Evolutionary conservation across 192 early-diverging fungal genomes (phyloP).

Genomic region (Podila horticola): DNA sequence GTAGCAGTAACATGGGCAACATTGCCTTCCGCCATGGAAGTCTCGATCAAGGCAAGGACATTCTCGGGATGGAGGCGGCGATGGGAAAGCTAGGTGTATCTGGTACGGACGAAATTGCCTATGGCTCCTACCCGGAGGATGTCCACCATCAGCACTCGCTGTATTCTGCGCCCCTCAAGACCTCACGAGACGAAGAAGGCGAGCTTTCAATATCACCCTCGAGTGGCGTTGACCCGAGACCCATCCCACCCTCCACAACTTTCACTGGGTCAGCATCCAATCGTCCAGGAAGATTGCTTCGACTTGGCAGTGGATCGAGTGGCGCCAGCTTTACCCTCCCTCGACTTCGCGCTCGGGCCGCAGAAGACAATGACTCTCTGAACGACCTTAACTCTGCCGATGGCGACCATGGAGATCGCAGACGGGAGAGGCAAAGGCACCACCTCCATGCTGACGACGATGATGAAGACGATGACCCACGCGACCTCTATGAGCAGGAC

Average conservation of each 20-base stretch:
- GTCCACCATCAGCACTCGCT: slow-evolving; percentile 45
- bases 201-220: background rate
- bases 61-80: slow-evolving; percentile 39
- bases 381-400: slow-evolving; percentile 23
- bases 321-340: slow-evolving; percentile 20
- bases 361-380: slow-evolving; percentile 40
- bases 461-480: slow-evolving; percentile 19
- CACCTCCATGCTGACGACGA: slow-evolving; percentile 6
- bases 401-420: background rate
- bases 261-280: slow-evolving; percentile 5
- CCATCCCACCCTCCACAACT: slow-evolving; percentile 14
- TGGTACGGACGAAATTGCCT: slow-evolving; percentile 21
- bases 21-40: slow-evolving; percentile 47
- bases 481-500: background rate
- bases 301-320: slow-evolving; percentile 31
- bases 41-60: slow-evolving; percentile 46
- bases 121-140: slow-evolving; percentile 47
- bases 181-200: slow-evolving; percentile 1
- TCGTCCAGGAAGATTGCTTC: slow-evolving; percentile 15
- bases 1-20: slow-evolving; percentile 23
- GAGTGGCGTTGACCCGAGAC: slow-evolving; percentile 22
- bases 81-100: slow-evolving; percentile 19
- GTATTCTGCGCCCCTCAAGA: slow-evolving; percentile 36
- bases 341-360: slow-evolving; percentile 22
- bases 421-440: no score